Percentiles rank a stretch among this genome's conserved stretches.
These are phyloP conservation scores for Magnusiomyces magnusii DNA, from an alignment of 1,139 yeast species.

Conservation along the genomic window DNA sequence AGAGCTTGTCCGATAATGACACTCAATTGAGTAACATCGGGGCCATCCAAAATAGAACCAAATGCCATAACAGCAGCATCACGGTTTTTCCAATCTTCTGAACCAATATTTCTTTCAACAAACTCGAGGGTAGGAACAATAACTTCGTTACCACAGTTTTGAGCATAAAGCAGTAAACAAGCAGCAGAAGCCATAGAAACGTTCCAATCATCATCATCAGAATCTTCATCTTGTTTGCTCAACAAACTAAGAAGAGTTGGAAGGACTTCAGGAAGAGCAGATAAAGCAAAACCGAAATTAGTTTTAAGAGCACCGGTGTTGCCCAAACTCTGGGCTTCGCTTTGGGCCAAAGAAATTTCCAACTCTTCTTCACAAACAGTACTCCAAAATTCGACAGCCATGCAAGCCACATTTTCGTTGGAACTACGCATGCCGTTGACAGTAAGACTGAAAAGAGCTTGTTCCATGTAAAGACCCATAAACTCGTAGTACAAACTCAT, in stretches of 20 bases:
- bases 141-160: constrained; percentile 76
- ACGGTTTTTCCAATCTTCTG: constrained; percentile 70
- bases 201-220: constrained; percentile 95
- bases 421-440: constrained; percentile 84
- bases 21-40: constrained; percentile 65
- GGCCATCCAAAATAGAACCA: constrained; percentile 95
- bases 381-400: constrained; percentile 99
- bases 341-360: constrained; percentile 62
- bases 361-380: constrained; percentile 96
- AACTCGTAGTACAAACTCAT: constrained; percentile 82
- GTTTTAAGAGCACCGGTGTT: constrained; percentile 25
- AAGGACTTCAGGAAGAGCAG: constrained; percentile 75
- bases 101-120: constrained; percentile 63
- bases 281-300: constrained; percentile 65
- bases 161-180: constrained; percentile 89
- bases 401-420: constrained; percentile 86
- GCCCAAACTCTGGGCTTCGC: constrained; percentile 41
- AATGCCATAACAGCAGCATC: constrained; percentile 99
- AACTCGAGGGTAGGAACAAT: constrained; percentile 78
- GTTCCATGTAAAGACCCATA: constrained; percentile 96
- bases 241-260: constrained; percentile 77
- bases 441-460: constrained; percentile 85
- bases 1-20: constrained; percentile 72
- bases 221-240: constrained; percentile 85
- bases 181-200: constrained; percentile 99